phyloP scores from a whole-genome alignment of 805 yeast genomes.

The Pichia insulana region DNA sequence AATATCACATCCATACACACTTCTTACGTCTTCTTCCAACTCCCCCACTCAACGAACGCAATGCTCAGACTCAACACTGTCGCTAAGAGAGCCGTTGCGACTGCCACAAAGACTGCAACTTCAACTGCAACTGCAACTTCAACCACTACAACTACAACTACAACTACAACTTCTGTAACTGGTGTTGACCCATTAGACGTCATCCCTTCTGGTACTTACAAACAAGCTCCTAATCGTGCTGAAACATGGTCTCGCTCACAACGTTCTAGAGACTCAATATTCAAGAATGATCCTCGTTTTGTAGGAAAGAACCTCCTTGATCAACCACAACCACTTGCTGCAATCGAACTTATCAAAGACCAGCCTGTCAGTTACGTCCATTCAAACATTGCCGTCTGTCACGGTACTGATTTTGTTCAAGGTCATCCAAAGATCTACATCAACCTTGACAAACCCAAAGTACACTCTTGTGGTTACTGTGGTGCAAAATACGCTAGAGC shows the following conservation, averaged over 20 bases:
- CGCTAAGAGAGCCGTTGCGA: slow-evolving; percentile 11
- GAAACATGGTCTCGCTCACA: slow-evolving; percentile 69
- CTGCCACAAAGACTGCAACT: slow-evolving; percentile 11
- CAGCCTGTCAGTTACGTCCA: slow-evolving; percentile 61
- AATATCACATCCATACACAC: too few species aligned
- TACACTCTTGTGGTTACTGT: slow-evolving; percentile 75
- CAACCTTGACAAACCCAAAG: slow-evolving; percentile 68
- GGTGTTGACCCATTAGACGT: slow-evolving; percentile 13
- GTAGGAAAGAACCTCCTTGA: slow-evolving; percentile 56
- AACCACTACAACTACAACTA: slow-evolving; percentile 6
- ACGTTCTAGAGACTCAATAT: slow-evolving; percentile 46
- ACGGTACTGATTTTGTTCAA: slow-evolving; percentile 68
- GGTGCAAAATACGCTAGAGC: slow-evolving; percentile 58
- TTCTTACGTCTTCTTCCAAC: too few species aligned
- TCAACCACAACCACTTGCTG: slow-evolving; percentile 78
- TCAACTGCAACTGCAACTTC: slow-evolving; percentile 12
- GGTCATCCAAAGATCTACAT: slow-evolving; percentile 83
- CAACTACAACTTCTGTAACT: slow-evolving; percentile 8
- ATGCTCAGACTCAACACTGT: not conserved
- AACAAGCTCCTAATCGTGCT: slow-evolving; percentile 70
- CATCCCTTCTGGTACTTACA: slow-evolving; percentile 11
- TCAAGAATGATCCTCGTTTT: slow-evolving; percentile 52
- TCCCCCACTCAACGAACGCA: too few species aligned
- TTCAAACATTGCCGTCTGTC: slow-evolving; percentile 64
- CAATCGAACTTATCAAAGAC: slow-evolving; percentile 71